Conservation (phyloP, 139 green algal genomes). For the Astrephomene gubernaculifera region DNA sequence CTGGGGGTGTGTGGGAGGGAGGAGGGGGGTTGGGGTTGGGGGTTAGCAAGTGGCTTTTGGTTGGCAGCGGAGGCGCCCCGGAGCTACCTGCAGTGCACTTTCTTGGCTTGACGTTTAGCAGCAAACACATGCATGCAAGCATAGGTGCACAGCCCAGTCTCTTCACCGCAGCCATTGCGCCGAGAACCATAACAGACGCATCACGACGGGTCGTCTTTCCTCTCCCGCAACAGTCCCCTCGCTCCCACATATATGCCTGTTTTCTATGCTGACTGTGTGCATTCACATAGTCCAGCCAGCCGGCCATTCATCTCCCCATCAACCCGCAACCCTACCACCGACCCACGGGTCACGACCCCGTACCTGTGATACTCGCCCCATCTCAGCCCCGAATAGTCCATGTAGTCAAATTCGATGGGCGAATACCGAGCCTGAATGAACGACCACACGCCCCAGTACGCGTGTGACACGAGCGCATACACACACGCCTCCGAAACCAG, state of each 20-base stretch:
- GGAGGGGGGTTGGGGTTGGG: background rate
- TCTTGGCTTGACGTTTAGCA: too few species aligned
- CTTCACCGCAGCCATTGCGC: background rate
- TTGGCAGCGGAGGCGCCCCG: too few species aligned
- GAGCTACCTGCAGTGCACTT: too few species aligned
- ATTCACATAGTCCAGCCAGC: background rate
- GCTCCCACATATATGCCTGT: background rate
- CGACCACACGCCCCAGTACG: slow-evolving; percentile 96
- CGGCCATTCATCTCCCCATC: background rate
- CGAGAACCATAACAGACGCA: background rate
- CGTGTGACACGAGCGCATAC: slow-evolving; percentile 87
- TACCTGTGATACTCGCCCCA: slow-evolving; percentile 77
- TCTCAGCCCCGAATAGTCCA: slow-evolving; percentile 74
- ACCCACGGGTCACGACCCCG: background rate
- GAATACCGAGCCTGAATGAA: slow-evolving; percentile 84
- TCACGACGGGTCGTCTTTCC: background rate
- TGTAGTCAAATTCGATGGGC: slow-evolving; percentile 93
- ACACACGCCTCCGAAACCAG: slow-evolving; percentile 82
- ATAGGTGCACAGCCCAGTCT: background rate
- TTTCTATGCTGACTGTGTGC: background rate
- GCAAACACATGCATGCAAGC: background rate
- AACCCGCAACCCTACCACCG: background rate
- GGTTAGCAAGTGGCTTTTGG: too few species aligned
- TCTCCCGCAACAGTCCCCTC: background rate
- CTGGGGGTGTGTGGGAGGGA: background rate